Evolutionary conservation across 2,329 filamentous ascomycete genomes (phyloP).

Genomic region (Pseudogymnoascus sp.): DNA sequence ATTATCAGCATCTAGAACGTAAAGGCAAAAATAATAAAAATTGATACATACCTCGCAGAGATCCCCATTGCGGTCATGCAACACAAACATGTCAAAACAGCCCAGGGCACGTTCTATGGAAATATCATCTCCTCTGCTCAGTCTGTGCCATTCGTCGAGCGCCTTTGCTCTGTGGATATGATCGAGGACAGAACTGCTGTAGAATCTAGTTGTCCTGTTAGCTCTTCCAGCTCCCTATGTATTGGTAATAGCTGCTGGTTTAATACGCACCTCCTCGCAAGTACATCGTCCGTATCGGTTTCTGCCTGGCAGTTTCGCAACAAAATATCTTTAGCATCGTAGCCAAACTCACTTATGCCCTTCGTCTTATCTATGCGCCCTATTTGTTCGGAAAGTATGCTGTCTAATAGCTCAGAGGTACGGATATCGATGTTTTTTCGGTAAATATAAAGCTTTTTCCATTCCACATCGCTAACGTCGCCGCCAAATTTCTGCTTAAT

Average conservation of each 20-base stretch:
- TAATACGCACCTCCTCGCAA: conserved; percentile 57
- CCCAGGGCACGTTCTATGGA: conserved; percentile 67
- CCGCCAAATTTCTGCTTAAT: conserved; percentile 47
- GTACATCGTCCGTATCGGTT: conserved; percentile 58
- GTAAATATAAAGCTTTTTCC: conserved; percentile 61
- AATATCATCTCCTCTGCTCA: conserved; percentile 42
- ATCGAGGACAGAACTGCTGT: conserved; percentile 64
- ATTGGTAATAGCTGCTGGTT: not conserved
- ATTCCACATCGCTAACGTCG: conserved; percentile 53
- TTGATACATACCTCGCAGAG: conserved; percentile 50
- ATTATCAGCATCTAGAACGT: conserved; percentile 8
- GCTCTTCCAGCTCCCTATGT: conserved; percentile 10
- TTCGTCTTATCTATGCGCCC: conserved; percentile 63
- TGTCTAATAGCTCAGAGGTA: conserved; percentile 51
- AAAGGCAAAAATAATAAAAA: conserved; percentile 3
- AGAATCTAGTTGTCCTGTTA: conserved; percentile 49
- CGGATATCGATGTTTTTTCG: conserved; percentile 45
- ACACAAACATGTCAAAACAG: conserved; percentile 83
- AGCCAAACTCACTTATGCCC: conserved; percentile 63
- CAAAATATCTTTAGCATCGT: conserved; percentile 83
- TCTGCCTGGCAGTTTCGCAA: conserved; percentile 51
- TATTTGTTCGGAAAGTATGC: conserved; percentile 62
- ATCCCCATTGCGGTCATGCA: conserved; percentile 65
- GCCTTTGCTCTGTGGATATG: conserved; percentile 75
- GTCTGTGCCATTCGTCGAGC: conserved; percentile 64